Base-by-base conservation (phyloP, 2,329 filamentous ascomycete species). In the Lasiodiplodia theobromae region DNA sequence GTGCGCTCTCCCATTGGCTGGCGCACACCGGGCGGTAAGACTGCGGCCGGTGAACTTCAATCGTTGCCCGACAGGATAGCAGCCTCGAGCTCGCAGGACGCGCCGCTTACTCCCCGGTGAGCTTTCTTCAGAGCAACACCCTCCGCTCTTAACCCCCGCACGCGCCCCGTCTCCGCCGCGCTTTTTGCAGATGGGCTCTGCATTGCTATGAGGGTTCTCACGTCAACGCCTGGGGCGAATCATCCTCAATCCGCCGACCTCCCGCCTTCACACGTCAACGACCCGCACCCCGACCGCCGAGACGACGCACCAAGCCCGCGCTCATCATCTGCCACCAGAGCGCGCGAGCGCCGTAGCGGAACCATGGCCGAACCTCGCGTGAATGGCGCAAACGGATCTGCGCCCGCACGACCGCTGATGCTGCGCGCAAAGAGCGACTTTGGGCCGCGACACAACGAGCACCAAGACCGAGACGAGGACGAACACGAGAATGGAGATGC, bases 341-440 rank as follows among this genome's bases (percentile, higher is more conserved):
- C 47, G 51, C 67, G 58, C n/a, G 58, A 64, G 28, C 58, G 47
- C 31, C 58, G 51, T 38, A 64, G 40, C 67, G 51, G 47, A 40
- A 60, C 52, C 34, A 25, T 56, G 37, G n/a, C 37, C 47, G 66
- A 62, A 34, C 47, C 56, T 65, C 44, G 53, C 60, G 47, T 67
- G 14, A 57, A 65, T 62, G 60, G 57, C 64, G 37, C 63, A 11
- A 53, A 62, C 25, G 69, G 40, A 14, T 52, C 66, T 28, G 40
- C 23, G 18, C 52, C 21, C 16, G 63, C 37, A 10, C 52, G 66
- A 51, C 81, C 83, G 11, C 75, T 77, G 70, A 69, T 84, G 70
- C 77, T 83, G 70, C 82, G 86, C 71, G 82, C 87, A 68, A 85
- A 82, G 76, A 86, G 84, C 75, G 83, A 88, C 71, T 84, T 84